A percentile compares a stretch with the other conserved stretches of the same genome.
Evolutionary conservation across 148 eudicot genomes (phyloP).

Genomic region (Fallopia convolvulus): DNA sequence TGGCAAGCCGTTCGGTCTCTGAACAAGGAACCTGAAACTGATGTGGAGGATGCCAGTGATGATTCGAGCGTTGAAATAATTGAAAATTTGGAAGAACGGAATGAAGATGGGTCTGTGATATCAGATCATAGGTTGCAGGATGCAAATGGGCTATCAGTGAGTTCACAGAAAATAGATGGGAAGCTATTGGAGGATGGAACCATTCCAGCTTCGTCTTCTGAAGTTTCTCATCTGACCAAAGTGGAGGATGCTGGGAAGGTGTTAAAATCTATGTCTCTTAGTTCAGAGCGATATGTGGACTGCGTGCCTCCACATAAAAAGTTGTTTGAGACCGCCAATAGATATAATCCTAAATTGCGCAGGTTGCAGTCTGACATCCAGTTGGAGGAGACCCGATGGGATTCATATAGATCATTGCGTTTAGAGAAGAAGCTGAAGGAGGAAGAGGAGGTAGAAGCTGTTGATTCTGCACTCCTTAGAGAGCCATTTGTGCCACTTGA

Average conservation of each 20-base stretch:
- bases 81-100: slow-evolving; percentile 27
- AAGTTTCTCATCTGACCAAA: slow-evolving; percentile 21
- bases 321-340: slow-evolving; percentile 30
- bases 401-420: slow-evolving; percentile 13
- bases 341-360: slow-evolving; percentile 21
- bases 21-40: slow-evolving; percentile 19
- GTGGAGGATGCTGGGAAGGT: slow-evolving; percentile 25
- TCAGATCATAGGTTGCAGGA: slow-evolving; percentile 20
- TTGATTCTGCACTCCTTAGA: slow-evolving; percentile 14
- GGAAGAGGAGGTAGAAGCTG: slow-evolving; percentile 27
- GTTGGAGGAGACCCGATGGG: slow-evolving; percentile 19
- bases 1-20: slow-evolving; percentile 12
- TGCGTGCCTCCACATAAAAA: slow-evolving; percentile 28
- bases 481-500: slow-evolving; percentile 66
- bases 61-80: slow-evolving; percentile 37
- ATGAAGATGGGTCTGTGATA: slow-evolving; percentile 21
- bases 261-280: slow-evolving; percentile 23
- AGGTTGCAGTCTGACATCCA: slow-evolving; percentile 34
- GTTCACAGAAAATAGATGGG: slow-evolving; percentile 17
- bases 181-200: slow-evolving; percentile 19
- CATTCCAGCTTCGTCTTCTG: slow-evolving; percentile 27
- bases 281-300: slow-evolving; percentile 12
- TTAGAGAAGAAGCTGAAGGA: slow-evolving; percentile 33
- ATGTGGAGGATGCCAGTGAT: slow-evolving; percentile 21
- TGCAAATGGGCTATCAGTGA: slow-evolving; percentile 12